Evolutionary conservation across 176 grass and related monocot genomes (phyloP), one percentile per base, ranked within the genome.

Genomic region (Musa itinerans): DNA sequence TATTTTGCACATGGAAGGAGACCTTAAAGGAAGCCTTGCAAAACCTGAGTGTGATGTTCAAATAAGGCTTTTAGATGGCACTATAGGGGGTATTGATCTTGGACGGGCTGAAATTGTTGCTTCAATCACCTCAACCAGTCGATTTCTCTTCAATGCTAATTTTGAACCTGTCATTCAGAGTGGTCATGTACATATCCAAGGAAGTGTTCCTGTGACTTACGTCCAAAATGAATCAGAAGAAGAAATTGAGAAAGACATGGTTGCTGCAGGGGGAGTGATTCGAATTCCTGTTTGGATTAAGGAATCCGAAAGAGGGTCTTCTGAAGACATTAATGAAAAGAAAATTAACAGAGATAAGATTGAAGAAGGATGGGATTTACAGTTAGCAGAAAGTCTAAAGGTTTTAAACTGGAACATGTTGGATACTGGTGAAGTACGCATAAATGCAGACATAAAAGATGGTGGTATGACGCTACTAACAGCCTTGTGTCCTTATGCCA

Each of bases 1-100:
- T 65, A 98, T 98, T 85, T 82, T 98, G 69, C 95, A 98, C 75
- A 98, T 98, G 95, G 95, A 98, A 82, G 95, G 95, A 61, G 95
- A 98, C 87, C 80, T 98, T 80, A 89, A 76, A 78, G 95, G 94
- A 63, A 93, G 83, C 89, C 88, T 93, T 70, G 82, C 88, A 65
- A 93, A 85, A 73, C 94, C 94, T 53, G 94, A 98, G 74, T 98
- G 94, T 87, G 94, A 98, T 89, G 84, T 98, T 84, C 88, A 93
- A 89, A 87, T 98, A 78, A 90, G 94, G 75, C 80, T 98, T 66
- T 87, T 98, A 74, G 94, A 98, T 86, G 94, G 94, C 16, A 82
- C 86, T 63, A 79, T 98, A 67, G 94, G 90, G 65, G 94, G 90
- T 23, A 91, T 98, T 81, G 94, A 98, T 89, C 88, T 98, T 16